Conservation (phyloP, 2,329 filamentous ascomycete genomes). For the Sporothrix euskadiensis region DNA sequence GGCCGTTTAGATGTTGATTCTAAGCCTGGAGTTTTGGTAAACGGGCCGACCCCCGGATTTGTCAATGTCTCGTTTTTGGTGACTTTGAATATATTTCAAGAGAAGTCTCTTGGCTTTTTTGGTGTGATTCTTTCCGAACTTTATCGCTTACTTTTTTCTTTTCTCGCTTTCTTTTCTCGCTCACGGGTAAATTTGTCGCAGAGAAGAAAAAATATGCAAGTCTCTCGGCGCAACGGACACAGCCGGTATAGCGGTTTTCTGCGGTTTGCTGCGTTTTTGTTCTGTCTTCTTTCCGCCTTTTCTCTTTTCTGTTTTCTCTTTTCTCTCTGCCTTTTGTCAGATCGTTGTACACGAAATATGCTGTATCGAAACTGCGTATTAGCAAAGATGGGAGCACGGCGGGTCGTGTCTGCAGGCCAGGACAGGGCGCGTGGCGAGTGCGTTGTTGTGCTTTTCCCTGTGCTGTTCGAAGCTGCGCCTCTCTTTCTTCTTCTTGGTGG, state of each 20-base stretch:
- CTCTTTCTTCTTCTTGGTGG: neutral
- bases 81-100: neutral
- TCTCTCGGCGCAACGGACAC: constrained; percentile 19
- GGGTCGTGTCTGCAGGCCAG: constrained; percentile 19
- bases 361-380: neutral
- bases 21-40: neutral
- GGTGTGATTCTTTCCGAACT: too few relatives aligned
- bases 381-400: neutral
- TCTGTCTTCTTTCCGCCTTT: neutral
- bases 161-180: neutral
- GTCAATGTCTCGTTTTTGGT: neutral
- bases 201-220: neutral
- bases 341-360: constrained; percentile 18
- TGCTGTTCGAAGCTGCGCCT: neutral
- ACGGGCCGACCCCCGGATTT: constrained; percentile 6
- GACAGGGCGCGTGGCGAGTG: neutral
- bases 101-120: neutral
- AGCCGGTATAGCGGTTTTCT: constrained; percentile 2
- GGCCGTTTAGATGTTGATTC: neutral
- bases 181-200: constrained; percentile 18
- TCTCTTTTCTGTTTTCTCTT: neutral
- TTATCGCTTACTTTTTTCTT: neutral
- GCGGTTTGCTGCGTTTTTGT: constrained; percentile 14
- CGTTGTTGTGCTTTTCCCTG: neutral
- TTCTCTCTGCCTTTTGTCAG: neutral